Evolutionary conservation across 169 alveolate species (phyloP), one percentile per base, ranked within the genome.

Genomic region (Toxoplasma gondii): DNA sequence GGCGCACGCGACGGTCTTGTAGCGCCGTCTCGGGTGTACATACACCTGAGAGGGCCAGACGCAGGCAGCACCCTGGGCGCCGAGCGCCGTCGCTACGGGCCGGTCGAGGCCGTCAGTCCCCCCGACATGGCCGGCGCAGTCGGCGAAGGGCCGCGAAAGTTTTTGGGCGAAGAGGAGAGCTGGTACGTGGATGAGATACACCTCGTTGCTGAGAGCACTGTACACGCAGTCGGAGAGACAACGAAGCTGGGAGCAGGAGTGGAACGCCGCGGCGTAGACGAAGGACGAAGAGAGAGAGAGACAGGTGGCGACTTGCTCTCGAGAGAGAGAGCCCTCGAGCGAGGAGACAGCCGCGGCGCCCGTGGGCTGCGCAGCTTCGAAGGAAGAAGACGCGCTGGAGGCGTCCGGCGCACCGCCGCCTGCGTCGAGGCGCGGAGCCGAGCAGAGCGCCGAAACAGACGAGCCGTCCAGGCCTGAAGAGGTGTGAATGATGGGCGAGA

Each of bases 241-340:
- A 36, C 90, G 69, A 19, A 82, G 90, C 67, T 29, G 90, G 12
- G 69, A 41, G 64, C 90, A 82, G 90, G 31, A 36, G 90, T 82
- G 90, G 38, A 24, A 2, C 22, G 90, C 90, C 9, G 90, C 90
- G 16, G 90, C 90, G 64, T 82, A 82, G n/a, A 82, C 53, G 36
- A 82, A 82, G 19, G 90, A 38, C 12, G 69, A 38, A 41, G 54
- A 29, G 34, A 82, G 90, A 36, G 90, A 82, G 36, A 43, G 90
- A 82, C 67, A 38, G 41, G 64, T 38, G 24, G 39, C 45, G 29
- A 78, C 49, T 38, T 78, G 86, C 86, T 78, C 86, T 17, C 49
- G 86, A 16, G 86, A 78, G 22, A 64, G 74, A 64, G n/a, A 64
- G 34, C 74, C 74, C 34, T 64, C 74, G 34, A 31, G 5, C 74